These are phyloP conservation scores for Aschersonia sp. DNA, from an alignment of 2,329 filamentous ascomycete genomes.

Conservation along the genomic window DNA sequence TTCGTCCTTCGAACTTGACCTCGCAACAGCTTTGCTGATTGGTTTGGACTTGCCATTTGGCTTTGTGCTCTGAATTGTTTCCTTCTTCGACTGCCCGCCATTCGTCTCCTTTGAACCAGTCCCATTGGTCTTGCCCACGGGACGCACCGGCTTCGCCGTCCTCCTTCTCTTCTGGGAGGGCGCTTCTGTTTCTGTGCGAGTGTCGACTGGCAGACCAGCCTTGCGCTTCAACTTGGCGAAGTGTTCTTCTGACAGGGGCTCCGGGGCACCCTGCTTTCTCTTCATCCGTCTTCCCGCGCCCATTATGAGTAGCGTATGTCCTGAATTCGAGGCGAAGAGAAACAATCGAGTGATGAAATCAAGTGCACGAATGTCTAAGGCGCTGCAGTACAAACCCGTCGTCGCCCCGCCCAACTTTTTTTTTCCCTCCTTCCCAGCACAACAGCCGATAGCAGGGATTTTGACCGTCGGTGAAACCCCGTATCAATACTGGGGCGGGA, in stretches of 20 bases:
- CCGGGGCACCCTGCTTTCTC: conserved; percentile 83
- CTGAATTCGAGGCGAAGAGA: conserved; percentile 3
- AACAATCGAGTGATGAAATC: not conserved
- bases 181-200: conserved; percentile 35
- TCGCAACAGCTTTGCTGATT: conserved; percentile 10
- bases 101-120: conserved; percentile 11
- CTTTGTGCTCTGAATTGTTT: conserved; percentile 9
- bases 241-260: conserved; percentile 66
- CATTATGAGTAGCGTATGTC: conserved; percentile 40
- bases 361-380: not conserved
- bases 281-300: conserved; percentile 76
- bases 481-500: conserved; percentile 10
- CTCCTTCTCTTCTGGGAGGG: conserved; percentile 8
- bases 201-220: conserved; percentile 47
- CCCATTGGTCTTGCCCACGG: conserved; percentile 2
- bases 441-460: conserved; percentile 9
- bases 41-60: conserved; percentile 9
- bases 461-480: conserved; percentile 17
- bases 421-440: conserved; percentile 10
- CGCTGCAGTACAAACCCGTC: conserved; percentile 1
- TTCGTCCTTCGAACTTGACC: conserved; percentile 7
- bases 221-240: conserved; percentile 78
- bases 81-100: conserved; percentile 16
- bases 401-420: conserved; percentile 26
- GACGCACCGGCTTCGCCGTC: conserved; percentile 7